Conservation (phyloP, 2,329 filamentous ascomycete species). For the Neofusicoccum sp. region DNA sequence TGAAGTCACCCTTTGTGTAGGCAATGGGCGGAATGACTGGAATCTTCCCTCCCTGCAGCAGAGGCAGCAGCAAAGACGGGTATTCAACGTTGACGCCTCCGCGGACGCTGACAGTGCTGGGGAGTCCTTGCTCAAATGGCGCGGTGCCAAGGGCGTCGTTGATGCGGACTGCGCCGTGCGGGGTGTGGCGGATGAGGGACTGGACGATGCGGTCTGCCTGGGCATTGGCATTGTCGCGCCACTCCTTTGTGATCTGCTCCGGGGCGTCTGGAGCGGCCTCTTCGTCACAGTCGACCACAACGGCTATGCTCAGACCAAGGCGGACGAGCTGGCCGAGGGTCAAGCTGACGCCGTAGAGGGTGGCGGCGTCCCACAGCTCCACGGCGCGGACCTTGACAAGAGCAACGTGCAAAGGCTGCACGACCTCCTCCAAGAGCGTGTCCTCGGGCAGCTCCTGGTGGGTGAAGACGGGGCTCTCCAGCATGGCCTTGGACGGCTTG, state of each 20-base stretch:
- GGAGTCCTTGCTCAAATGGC: conserved; percentile 29
- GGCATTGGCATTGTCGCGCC: conserved; percentile 50
- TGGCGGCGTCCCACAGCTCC: conserved; percentile 66
- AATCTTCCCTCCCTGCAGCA: conserved; percentile 66
- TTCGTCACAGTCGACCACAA: conserved; percentile 73
- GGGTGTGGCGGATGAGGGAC: conserved; percentile 69
- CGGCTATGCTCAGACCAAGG: conserved; percentile 76
- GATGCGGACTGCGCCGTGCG: conserved; percentile 66
- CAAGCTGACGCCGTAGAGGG: conserved; percentile 71
- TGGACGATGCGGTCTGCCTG: conserved; percentile 73
- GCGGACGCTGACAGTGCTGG: conserved; percentile 34
- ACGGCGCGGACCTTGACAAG: conserved; percentile 80
- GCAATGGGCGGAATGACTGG: conserved; percentile 67
- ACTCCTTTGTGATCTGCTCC: conserved; percentile 28
- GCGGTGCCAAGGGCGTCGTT: conserved; percentile 53
- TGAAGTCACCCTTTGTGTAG: conserved; percentile 48
- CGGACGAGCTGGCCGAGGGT: conserved; percentile 81
- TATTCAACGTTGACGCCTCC: conserved; percentile 42
- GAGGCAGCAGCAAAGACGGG: conserved; percentile 58
- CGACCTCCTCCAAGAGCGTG: conserved; percentile 21
- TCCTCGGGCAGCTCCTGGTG: conserved; percentile 48
- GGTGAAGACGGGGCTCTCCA: conserved; percentile 60
- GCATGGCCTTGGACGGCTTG: conserved; percentile 56
- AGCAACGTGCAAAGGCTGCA: conserved; percentile 68
- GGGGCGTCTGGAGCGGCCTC: conserved; percentile 33